Conservation (phyloP, 2,329 filamentous ascomycete genomes). For the Ceratocystis destructans region DNA sequence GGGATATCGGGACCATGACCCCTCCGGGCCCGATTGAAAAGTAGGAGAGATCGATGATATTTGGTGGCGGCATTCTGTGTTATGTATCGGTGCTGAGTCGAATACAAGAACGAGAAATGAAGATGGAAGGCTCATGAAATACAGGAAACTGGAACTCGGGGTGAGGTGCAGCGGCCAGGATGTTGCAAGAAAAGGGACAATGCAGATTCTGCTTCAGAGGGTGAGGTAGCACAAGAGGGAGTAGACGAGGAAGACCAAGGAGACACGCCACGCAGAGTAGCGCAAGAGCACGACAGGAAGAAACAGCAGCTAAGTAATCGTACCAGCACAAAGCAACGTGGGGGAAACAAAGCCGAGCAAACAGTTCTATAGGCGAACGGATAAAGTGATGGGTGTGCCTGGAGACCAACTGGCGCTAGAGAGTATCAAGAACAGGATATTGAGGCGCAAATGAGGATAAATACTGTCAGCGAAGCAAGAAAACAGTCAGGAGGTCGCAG, state of each 20-base stretch:
- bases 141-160: not conserved
- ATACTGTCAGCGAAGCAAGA: not conserved
- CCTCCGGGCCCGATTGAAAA: not conserved
- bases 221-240: not conserved
- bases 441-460: not conserved
- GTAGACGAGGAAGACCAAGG: not conserved
- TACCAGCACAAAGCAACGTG: not conserved
- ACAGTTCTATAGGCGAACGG: not conserved
- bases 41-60: slow-evolving; percentile 17
- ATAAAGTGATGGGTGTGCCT: no score
- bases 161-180: not conserved
- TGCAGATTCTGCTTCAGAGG: not conserved
- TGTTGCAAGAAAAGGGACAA: not conserved
- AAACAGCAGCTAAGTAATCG: not conserved
- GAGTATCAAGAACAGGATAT: not conserved
- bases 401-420: not conserved
- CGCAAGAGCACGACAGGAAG: not conserved
- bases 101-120: not conserved
- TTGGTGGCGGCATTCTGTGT: slow-evolving; percentile 17
- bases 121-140: not conserved
- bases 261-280: not conserved
- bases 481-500: not conserved
- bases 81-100: not conserved
- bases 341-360: not conserved
- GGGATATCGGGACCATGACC: not conserved